Conservation (phyloP, 2,329 filamentous ascomycete genomes). For the Polytolypa hystricis region DNA sequence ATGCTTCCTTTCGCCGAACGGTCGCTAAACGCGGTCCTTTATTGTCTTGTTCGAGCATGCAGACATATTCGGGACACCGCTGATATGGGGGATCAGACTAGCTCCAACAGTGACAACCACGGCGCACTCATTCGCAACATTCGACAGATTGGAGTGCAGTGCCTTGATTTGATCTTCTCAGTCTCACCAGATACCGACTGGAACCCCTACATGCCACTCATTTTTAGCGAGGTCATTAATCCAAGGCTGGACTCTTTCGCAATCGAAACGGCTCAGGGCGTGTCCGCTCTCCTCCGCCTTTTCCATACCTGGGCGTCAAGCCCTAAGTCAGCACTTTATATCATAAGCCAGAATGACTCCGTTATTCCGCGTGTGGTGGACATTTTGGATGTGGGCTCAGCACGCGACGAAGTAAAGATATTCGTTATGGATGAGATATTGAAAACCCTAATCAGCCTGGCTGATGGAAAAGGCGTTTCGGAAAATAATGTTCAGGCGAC, state of each 20-base stretch:
- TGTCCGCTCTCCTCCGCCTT: conserved; percentile 72
- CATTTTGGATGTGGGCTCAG: conserved; percentile 58
- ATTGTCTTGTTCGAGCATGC: conserved; percentile 65
- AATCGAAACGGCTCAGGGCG: conserved; percentile 74
- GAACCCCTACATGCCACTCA: conserved; percentile 55
- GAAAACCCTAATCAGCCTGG: conserved; percentile 53
- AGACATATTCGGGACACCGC: conserved; percentile 32
- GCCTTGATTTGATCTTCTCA: conserved; percentile 65
- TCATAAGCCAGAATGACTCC: conserved; percentile 49
- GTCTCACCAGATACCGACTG: conserved; percentile 62
- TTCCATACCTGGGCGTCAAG: conserved; percentile 70
- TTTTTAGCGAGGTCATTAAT: conserved; percentile 65
- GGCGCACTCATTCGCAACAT: conserved; percentile 37
- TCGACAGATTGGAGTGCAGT: conserved; percentile 58
- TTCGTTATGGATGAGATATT: conserved; percentile 68
- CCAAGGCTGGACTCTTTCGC: conserved; percentile 70
- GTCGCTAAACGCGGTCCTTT: conserved; percentile 66
- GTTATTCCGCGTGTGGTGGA: conserved; percentile 63
- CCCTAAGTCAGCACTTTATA: conserved; percentile 54
- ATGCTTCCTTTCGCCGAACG: conserved; percentile 56
- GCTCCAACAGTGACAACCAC: conserved; percentile 19
- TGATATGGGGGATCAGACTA: conserved; percentile 4
- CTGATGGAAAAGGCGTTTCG: conserved; percentile 42
- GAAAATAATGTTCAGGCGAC: conserved; percentile 33
- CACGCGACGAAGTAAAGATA: conserved; percentile 76